Percentiles rank a stretch among this genome's conserved stretches.
Evolutionary conservation across 2,329 filamentous ascomycete genomes (phyloP).

Genomic region (Fusarium guadeloupense): DNA sequence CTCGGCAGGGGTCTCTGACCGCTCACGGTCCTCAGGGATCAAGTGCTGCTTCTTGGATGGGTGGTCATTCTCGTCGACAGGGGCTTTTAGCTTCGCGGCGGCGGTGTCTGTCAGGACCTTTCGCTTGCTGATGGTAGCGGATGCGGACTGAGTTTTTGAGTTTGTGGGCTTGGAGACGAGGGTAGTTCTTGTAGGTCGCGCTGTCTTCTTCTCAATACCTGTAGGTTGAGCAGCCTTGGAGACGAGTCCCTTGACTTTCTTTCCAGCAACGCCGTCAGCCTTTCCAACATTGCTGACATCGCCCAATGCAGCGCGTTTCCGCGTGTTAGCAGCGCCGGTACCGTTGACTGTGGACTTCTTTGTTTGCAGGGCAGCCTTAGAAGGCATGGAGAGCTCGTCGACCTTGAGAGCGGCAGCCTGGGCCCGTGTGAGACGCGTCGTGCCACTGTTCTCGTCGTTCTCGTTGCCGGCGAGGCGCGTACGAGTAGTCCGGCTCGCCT

Average conservation of each 20-base stretch:
- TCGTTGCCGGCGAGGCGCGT: constrained; percentile 85
- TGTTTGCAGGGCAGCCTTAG: constrained; percentile 72
- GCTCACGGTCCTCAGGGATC: constrained; percentile 19
- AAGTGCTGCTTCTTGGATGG: constrained; percentile 70
- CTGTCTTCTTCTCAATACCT: constrained; percentile 77
- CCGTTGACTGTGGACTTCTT: constrained; percentile 70
- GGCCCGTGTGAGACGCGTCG: constrained; percentile 89
- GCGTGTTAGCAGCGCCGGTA: constrained; percentile 58
- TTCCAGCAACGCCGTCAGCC: constrained; percentile 73
- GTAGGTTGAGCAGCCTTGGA: constrained; percentile 84
- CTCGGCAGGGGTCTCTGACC: constrained; percentile 53
- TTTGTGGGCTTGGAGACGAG: constrained; percentile 74
- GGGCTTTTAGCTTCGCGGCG: constrained; percentile 65
- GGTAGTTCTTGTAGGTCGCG: constrained; percentile 69
- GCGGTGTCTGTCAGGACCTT: constrained; percentile 62
- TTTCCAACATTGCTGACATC: constrained; percentile 97
- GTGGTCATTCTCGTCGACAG: constrained; percentile 72
- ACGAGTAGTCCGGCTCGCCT: constrained; percentile 73
- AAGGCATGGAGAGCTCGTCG: constrained; percentile 66
- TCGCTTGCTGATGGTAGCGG: constrained; percentile 78
- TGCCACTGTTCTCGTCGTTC: constrained; percentile 88
- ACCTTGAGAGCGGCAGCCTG: constrained; percentile 81
- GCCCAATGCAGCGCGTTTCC: constrained; percentile 85
- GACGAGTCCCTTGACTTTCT: constrained; percentile 78
- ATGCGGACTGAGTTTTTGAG: constrained; percentile 76